Evolutionary conservation across 2,329 filamentous ascomycete species (phyloP).

Genomic region (Colletotrichum sp.): DNA sequence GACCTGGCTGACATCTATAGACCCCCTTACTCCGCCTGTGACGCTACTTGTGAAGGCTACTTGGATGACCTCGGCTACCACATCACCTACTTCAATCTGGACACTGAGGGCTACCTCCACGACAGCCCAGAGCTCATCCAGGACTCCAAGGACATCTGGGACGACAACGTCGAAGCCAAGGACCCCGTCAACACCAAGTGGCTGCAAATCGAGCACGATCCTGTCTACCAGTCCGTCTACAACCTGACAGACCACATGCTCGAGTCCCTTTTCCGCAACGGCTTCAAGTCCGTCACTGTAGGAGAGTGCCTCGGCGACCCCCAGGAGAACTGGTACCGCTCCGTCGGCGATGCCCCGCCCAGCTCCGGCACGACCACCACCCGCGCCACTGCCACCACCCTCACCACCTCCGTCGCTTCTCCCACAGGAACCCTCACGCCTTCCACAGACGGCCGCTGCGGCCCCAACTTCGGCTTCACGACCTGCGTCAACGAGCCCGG

Average conservation of each 20-base stretch:
- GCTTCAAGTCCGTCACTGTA: constrained; percentile 49
- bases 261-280: constrained; percentile 39
- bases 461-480: constrained; percentile 23
- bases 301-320: constrained; percentile 61
- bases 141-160: constrained; percentile 40
- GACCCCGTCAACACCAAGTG: constrained; percentile 27
- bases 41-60: constrained; percentile 10
- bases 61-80: constrained; percentile 37
- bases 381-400: background rate
- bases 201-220: constrained; percentile 41
- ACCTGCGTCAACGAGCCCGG: constrained; percentile 26
- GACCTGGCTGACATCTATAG: background rate
- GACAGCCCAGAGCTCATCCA: constrained; percentile 35
- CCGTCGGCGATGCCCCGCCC: constrained; percentile 21
- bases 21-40: constrained; percentile 51
- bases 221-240: constrained; percentile 43
- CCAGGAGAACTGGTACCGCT: constrained; percentile 58
- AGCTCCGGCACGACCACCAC: background rate
- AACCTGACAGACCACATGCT: constrained; percentile 43
- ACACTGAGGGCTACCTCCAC: constrained; percentile 38
- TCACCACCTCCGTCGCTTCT: background rate
- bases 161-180: constrained; percentile 33
- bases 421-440: constrained; percentile 15
- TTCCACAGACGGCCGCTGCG: constrained; percentile 31
- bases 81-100: constrained; percentile 38